Conservation (phyloP, 441 rosid genomes). For the Populus hybrid region DNA sequence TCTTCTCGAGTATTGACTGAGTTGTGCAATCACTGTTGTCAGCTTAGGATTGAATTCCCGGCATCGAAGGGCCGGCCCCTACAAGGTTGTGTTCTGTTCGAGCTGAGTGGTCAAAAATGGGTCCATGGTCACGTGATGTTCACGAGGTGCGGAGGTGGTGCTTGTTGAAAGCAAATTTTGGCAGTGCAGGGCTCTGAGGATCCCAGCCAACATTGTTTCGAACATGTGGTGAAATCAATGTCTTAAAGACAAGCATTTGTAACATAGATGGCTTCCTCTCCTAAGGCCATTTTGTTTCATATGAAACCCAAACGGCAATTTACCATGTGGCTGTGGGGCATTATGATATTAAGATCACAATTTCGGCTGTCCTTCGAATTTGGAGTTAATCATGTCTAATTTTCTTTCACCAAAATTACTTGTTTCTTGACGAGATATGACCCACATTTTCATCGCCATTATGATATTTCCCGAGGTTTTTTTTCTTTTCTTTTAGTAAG, state of each 20-base stretch:
- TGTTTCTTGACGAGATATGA: too few species aligned
- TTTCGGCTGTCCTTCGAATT: too few species aligned
- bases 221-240: not conserved
- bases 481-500: too few species aligned
- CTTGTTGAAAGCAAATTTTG: constrained; percentile 22
- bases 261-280: too few species aligned
- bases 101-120: constrained; percentile 32
- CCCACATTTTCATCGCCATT: too few species aligned
- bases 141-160: constrained; percentile 29
- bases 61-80: constrained; percentile 51
- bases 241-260: not conserved
- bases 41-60: constrained; percentile 25
- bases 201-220: not conserved
- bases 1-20: not conserved
- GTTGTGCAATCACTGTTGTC: constrained; percentile 16
- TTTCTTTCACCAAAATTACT: too few species aligned
- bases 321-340: too few species aligned
- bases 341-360: too few species aligned
- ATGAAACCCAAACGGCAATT: not conserved
- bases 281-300: not conserved
- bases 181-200: constrained; percentile 3
- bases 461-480: too few species aligned
- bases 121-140: constrained; percentile 46
- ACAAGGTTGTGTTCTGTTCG: constrained; percentile 33
- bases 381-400: too few species aligned